These are phyloP conservation scores for Begonia peltatifolia DNA, from an alignment of 306 rosid species.

Conservation along the genomic window DNA sequence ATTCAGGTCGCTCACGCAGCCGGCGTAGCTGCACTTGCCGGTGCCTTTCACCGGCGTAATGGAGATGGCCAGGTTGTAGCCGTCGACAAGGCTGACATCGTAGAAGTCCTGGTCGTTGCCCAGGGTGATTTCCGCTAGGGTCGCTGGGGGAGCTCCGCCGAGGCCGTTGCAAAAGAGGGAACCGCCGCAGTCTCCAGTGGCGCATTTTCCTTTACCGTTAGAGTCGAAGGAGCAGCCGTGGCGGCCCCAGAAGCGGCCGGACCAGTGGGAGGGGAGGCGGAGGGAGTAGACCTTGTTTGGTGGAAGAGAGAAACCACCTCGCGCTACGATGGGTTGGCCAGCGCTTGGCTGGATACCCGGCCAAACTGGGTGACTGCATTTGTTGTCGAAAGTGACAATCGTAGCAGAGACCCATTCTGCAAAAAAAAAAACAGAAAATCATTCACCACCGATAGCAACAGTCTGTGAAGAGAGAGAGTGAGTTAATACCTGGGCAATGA, in stretches of 20 bases:
- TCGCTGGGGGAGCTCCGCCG: slow-evolving; percentile 83
- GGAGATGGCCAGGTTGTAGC: slow-evolving; percentile 76
- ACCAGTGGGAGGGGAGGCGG: slow-evolving; percentile 67
- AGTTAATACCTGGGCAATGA: slow-evolving; percentile 24
- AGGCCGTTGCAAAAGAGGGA: slow-evolving; percentile 71
- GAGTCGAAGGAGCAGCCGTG: slow-evolving; percentile 82
- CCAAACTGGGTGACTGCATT: slow-evolving; percentile 83
- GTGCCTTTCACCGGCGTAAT: slow-evolving; percentile 56
- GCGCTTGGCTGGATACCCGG: slow-evolving; percentile 89
- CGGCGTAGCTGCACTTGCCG: slow-evolving; percentile 74
- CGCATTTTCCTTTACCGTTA: slow-evolving; percentile 63
- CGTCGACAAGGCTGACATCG: slow-evolving; percentile 88
- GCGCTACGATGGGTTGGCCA: slow-evolving; percentile 63
- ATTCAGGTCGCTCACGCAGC: slow-evolving; percentile 82
- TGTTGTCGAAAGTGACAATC: slow-evolving; percentile 40
- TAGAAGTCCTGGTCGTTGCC: slow-evolving; percentile 83
- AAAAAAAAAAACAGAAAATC: not conserved
- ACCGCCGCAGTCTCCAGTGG: slow-evolving; percentile 93
- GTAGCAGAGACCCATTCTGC: slow-evolving; percentile 21
- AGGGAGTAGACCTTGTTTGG: slow-evolving; percentile 47
- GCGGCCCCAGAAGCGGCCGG: slow-evolving; percentile 98
- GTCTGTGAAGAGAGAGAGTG: not conserved
- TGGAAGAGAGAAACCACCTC: slow-evolving; percentile 70
- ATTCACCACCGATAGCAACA: not conserved
- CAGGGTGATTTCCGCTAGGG: slow-evolving; percentile 74